Evolutionary conservation across 2,329 filamentous ascomycete genomes (phyloP), one percentile per base, ranked within the genome.

Genomic region (Beauveria bassiana): DNA sequence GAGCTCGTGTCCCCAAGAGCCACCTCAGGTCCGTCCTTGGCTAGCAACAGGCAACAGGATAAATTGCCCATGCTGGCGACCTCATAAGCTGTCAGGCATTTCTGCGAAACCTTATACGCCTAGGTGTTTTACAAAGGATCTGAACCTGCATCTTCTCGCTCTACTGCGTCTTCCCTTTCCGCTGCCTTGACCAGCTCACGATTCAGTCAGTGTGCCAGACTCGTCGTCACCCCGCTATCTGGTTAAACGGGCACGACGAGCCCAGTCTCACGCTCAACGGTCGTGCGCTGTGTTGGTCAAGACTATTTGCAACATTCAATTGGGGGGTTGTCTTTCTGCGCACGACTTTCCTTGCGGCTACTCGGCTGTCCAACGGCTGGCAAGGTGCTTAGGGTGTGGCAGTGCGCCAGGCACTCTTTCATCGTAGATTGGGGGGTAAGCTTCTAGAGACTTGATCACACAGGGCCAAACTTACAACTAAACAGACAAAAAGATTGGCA

Each of bases 11-110:
- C 7, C 55, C 9, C n/a, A 58, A 40, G 26, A 24, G 31, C 40
- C 58, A 46, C 49, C 34, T 38, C 57, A 53, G 4, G n/a, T 52
- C 47, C 16, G 26, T 26, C 24, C 28, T 18, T 38, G 34, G 38
- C 49, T 12, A 42, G 50, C 45, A 62, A 31, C 60, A 62, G 60
- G 60, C 60, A 62, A 47, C 53, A 62, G 53, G 31, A 62, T 62
- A 57, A 53, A 51, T 24, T 43, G 10, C 5, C 24, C 43, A 12
- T 31, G 34, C 46, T 26, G 59, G 54, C 59, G 40, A 42, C 14
- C 5, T 12, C 40, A 22, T n/a, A 50, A 42, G 52, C 51, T 47
- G 40, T 54, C 53, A 57, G 53, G 8, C 18, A 46, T 47, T 14
- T 26, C 18, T 24, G 43, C 24, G 46, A 22, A 8, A 16, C 26